Evolutionary conservation across 1,139 yeast species (phyloP), one percentile per base, ranked within the genome.

Genomic region (Schwanniomyces etchellsii): DNA sequence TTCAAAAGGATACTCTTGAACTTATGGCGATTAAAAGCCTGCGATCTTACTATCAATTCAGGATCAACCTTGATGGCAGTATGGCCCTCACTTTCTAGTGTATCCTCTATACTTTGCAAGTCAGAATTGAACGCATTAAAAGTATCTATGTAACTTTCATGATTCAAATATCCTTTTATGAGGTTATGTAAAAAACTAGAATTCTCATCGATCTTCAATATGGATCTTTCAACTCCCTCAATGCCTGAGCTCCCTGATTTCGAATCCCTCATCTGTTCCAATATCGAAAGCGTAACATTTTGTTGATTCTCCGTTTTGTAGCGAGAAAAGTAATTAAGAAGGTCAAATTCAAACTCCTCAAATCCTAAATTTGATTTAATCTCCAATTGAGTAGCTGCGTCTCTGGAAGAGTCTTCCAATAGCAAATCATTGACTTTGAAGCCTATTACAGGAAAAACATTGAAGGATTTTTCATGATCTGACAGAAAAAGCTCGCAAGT

Each of bases 361-460:
- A 61, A 76, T 2, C 96, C 96, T 45, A 89, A 81, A 50, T 88
- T 89, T 4, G 93, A 73, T 11, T 57, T 60, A 2, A 83, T 62
- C 29, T 44, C 42, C 7, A 50, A 34, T 7, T 26, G 38, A 2
- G 52, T 41, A 3, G 50, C 41, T 10, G 36, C 32, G 16, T 16
- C 22, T 14, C 27, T 18, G 5, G 24, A 2, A 7, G 16, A 15
- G 14, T 27, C 17, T 9, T 28, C 29, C 5, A 20, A 14, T 12
- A 35, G 36, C 9, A 48, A 36, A 9, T 58, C 62, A 29, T 56
- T 55, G n/a, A 65, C 25, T 35, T 56, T 55, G 34, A 66, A 62
- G 2, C 73, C 73, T 26, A 67, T 47, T 34, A 65, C 55, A 2
- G 74, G 73, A 34, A 49, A 65, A 7, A 64, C 57, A 25, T 40